Evolutionary conservation across 1,284 basidiomycete genomes (phyloP).

Genomic region (Trametes pubescens): DNA sequence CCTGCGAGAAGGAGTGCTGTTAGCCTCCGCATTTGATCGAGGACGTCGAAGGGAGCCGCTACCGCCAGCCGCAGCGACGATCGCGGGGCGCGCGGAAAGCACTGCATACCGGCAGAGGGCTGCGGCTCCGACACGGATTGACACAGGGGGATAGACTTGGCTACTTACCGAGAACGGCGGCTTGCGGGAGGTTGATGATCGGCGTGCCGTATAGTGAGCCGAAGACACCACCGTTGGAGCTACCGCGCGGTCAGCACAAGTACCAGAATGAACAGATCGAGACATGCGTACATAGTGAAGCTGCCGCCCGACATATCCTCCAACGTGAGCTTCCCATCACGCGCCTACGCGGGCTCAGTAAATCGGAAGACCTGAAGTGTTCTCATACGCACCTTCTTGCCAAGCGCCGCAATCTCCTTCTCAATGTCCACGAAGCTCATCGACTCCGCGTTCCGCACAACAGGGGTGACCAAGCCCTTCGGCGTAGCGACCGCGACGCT

Average conservation of each 20-base stretch:
- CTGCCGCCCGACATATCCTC: slow-evolving; percentile 98
- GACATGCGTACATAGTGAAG: slow-evolving; percentile 86
- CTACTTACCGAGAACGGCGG: slow-evolving; percentile 85
- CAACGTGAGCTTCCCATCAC: slow-evolving; percentile 93
- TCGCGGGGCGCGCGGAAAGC: slow-evolving; percentile 11
- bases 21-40: slow-evolving; percentile 18
- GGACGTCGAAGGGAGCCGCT: slow-evolving; percentile 13
- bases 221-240: slow-evolving; percentile 99
- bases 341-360: slow-evolving; percentile 60
- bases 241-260: slow-evolving; percentile 40
- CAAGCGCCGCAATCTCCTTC: slow-evolving; percentile 88
- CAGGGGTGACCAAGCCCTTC: slow-evolving; percentile 97
- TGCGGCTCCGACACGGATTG: slow-evolving; percentile 5
- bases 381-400: slow-evolving; percentile 75
- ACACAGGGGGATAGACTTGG: neutral
- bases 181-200: slow-evolving; percentile 96
- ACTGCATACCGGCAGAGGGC: slow-evolving; percentile 1
- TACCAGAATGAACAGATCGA: neutral
- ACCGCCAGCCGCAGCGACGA: slow-evolving; percentile 5
- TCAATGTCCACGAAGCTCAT: slow-evolving; percentile 94
- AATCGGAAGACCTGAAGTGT: neutral
- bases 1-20: slow-evolving; percentile 49
- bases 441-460: slow-evolving; percentile 90
- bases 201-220: slow-evolving; percentile 97
- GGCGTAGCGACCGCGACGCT: slow-evolving; percentile 97